Evolutionary conservation across 2,329 filamentous ascomycete species (phyloP), one percentile per base, ranked within the genome.

Genomic region (Fusarium sp.): DNA sequence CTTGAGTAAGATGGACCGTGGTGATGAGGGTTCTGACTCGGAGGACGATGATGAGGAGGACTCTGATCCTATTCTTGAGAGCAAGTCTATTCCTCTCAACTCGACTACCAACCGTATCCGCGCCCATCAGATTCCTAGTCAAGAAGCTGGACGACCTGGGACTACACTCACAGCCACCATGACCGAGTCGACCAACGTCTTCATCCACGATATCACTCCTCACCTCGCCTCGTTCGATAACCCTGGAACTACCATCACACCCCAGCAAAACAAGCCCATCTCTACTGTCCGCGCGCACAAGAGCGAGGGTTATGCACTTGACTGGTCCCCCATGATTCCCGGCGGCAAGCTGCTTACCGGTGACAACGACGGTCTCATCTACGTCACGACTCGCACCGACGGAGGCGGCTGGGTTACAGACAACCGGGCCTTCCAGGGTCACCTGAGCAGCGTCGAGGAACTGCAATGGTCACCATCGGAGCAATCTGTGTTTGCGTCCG

Each of bases 391-490:
- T 9, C 89, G 94, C 66, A 95, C 93, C 60, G 94, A 96, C 80
- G 94, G 94, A 68, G 96, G 95, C 62, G 93, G 93, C 72, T 98
- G 95, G 89, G 92, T 94, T 20, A 97, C 95, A 6, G 95, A 98
- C 82, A 93, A 90, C 14, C 90, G 93, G 50, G 87, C 96, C 1
- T 97, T 97, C 84, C 90, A 90, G 24, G 96, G 95, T 60, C 96
- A 99, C 86, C 89, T 89, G 10, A 90, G 92, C 80, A 96, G 93
- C 61, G 91, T 99, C 18, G 96, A 99, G 86, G 96, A 99, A 81
- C 87, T 99, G 29, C 96, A 98, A 83, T 99, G 96, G 96, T 97
- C 94, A 61, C 96, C 96, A 0, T 94, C 92, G 20, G 96, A 99
- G 85, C 91, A 91, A 72, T 95, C 95, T 70, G 96, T 98, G 31